Conservation (phyloP, 2,329 filamentous ascomycete genomes). For the Fusarium succisae region DNA sequence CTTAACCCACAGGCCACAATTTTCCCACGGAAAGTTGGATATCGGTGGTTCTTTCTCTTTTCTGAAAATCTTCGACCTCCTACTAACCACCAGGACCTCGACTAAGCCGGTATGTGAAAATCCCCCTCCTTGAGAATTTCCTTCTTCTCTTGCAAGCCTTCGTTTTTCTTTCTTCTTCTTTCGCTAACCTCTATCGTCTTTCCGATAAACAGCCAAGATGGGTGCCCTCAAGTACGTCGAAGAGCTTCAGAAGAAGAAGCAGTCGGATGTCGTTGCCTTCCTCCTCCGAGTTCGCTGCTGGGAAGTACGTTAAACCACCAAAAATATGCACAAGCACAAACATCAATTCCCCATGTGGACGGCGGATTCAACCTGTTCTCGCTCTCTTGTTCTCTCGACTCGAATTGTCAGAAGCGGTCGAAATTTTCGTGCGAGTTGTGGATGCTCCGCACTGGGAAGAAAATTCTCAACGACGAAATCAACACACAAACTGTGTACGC, state of each 20-base stretch:
- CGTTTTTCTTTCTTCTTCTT: not conserved
- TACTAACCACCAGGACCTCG: constrained; percentile 52
- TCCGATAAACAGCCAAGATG: constrained; percentile 73
- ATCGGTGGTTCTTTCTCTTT: constrained; percentile 16
- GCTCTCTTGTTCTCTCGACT: constrained; percentile 30
- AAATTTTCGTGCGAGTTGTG: constrained; percentile 20
- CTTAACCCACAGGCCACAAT: constrained; percentile 45
- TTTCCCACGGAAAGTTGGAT: constrained; percentile 16
- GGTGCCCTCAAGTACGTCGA: constrained; percentile 99
- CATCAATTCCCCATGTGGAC: constrained; percentile 49
- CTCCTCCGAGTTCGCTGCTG: constrained; percentile 99
- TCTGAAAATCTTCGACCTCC: constrained; percentile 39
- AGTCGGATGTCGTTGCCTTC: constrained; percentile 99
- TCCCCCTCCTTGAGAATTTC: constrained; percentile 1
- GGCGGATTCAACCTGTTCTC: constrained; percentile 40
- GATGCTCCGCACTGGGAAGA: constrained; percentile 19
- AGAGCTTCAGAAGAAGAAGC: constrained; percentile 99
- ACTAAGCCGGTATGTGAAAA: constrained; percentile 50
- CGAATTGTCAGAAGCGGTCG: constrained; percentile 12
- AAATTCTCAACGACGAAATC: constrained; percentile 24
- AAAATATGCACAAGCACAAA: constrained; percentile 42
- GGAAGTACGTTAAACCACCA: constrained; percentile 80
- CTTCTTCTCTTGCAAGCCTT: not conserved
- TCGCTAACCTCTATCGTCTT: constrained; percentile 41
- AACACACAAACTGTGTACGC: not conserved